Evolutionary conservation across 2,329 filamentous ascomycete species (phyloP), one percentile per base, ranked within the genome.

Genomic region (Arachnomyces sp.): DNA sequence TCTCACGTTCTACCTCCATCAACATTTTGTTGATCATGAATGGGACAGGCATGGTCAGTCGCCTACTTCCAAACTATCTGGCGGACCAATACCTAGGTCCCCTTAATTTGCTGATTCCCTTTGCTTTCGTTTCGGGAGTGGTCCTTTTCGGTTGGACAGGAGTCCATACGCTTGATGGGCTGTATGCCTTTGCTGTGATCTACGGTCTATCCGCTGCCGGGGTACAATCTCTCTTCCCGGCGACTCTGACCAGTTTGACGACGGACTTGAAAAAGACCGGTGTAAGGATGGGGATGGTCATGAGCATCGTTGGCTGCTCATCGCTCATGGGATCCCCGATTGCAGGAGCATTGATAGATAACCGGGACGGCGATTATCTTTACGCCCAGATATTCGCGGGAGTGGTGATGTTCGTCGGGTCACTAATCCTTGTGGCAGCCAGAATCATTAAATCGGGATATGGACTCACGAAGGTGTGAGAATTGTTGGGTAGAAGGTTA

Each of bases 161-260:
- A 1, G 75, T 86, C 5, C 45, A 55, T 1, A 61, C 62, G 12
- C 56, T 70, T 1, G 36, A 61, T 0, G 71, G 72, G 0, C 61
- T 86, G 18, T 84, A 83, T 51, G 68, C 66, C 1, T 86, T 83
- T 71, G 65, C 75, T 0, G 63, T 70, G 0, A 67, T 81, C 41
- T 84, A 82, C 52, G 84, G 84, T 1, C 66, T 84, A 35, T 72
- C 72, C 2, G 77, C 72, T 0, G 80, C 78, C 0, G 78, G 71
- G 0, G 74, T 85, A 34, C 81, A 85, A 59, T 72, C 73, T 5
- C 55, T 86, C 8, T 84, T 85, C 50, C 81, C 82, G 0, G 77
- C 80, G 0, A 75, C 73, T 0, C 52, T 83, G 31, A 73, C 71
- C 36, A 73, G 72, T 31, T 59, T 78, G 42, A 75, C 71, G 0